Evolutionary conservation across 768 basidiomycete species (phyloP).

Genomic region (Imleria badia): DNA sequence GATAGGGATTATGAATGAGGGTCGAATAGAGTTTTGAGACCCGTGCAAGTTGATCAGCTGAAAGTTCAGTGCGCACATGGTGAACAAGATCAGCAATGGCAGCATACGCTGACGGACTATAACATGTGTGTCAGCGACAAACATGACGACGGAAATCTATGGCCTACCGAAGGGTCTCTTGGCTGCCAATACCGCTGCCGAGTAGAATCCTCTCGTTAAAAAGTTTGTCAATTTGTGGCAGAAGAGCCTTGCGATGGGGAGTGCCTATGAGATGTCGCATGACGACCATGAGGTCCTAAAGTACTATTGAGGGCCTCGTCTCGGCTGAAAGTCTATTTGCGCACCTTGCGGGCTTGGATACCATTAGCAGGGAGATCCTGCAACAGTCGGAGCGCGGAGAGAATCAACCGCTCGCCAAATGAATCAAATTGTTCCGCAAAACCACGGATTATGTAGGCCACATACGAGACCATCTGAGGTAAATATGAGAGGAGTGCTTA

Average conservation of each 20-base stretch:
- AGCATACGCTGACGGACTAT: constrained; percentile 76
- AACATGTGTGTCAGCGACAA: constrained; percentile 7
- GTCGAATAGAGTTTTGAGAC: constrained; percentile 85
- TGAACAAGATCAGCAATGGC: constrained; percentile 93
- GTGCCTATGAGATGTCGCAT: constrained; percentile 86
- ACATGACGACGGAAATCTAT: neutral
- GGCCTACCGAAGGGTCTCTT: constrained; percentile 77
- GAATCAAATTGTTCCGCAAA: constrained; percentile 61
- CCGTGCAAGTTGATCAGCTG: constrained; percentile 68
- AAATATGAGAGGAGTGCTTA: constrained; percentile 4
- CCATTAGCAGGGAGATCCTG: constrained; percentile 92
- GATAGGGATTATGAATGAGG: constrained; percentile 84
- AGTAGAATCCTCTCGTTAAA: constrained; percentile 89
- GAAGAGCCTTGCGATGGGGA: constrained; percentile 72
- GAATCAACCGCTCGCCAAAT: constrained; percentile 78
- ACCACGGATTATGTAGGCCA: constrained; percentile 85
- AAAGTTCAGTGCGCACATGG: constrained; percentile 82
- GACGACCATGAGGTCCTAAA: constrained; percentile 87
- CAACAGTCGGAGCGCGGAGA: constrained; percentile 80
- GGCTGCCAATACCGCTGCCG: constrained; percentile 78
- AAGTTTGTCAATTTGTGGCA: constrained; percentile 84
- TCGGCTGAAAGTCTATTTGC: neutral
- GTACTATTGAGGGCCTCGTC: neutral
- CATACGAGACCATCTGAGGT: constrained; percentile 80
- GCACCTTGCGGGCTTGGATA: constrained; percentile 77